Percentiles rank a stretch among this genome's conserved stretches.
Conservation (phyloP, 345 rosid species). For the Sisymbrium irio region DNA sequence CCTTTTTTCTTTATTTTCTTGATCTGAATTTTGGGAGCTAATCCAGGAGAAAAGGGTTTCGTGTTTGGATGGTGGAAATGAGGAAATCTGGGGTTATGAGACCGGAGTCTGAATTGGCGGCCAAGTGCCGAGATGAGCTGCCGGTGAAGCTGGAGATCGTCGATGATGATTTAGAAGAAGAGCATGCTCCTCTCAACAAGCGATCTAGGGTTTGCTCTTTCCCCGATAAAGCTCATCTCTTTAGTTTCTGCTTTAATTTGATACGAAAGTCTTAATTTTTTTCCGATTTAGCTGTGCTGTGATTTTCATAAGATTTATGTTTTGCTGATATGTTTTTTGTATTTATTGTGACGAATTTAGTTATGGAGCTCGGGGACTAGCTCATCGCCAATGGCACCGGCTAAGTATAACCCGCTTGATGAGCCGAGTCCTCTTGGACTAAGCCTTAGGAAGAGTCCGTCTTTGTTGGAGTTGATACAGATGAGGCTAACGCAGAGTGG, state of each 20-base stretch:
- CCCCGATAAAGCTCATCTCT: constrained; percentile 34
- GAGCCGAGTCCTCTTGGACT: constrained; percentile 97
- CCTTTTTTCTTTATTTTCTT: too few relatives aligned
- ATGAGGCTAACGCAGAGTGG: constrained; percentile 75
- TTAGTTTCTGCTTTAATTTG: not conserved
- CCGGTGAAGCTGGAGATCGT: constrained; percentile 86
- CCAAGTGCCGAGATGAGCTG: constrained; percentile 42
- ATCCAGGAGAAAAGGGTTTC: not conserved
- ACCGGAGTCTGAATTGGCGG: constrained; percentile 47
- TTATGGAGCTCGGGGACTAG: constrained; percentile 64
- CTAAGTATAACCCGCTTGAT: constrained; percentile 77
- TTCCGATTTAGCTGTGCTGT: not conserved
- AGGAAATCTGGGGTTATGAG: constrained; percentile 60
- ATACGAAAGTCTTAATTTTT: not conserved
- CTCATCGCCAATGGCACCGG: constrained; percentile 48
- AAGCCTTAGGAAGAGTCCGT: constrained; percentile 89
- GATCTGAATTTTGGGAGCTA: not conserved
- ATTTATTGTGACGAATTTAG: constrained; percentile 21
- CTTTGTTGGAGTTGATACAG: constrained; percentile 89
- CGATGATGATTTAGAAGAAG: constrained; percentile 73
- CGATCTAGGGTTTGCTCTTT: constrained; percentile 55
- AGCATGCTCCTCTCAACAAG: constrained; percentile 62
- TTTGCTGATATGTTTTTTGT: not conserved
- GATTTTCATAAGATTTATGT: not conserved
- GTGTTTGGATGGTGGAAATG: constrained; percentile 67